Base-by-base conservation (phyloP, 495 filamentous ascomycete species). In the Neurospora hispaniola region DNA sequence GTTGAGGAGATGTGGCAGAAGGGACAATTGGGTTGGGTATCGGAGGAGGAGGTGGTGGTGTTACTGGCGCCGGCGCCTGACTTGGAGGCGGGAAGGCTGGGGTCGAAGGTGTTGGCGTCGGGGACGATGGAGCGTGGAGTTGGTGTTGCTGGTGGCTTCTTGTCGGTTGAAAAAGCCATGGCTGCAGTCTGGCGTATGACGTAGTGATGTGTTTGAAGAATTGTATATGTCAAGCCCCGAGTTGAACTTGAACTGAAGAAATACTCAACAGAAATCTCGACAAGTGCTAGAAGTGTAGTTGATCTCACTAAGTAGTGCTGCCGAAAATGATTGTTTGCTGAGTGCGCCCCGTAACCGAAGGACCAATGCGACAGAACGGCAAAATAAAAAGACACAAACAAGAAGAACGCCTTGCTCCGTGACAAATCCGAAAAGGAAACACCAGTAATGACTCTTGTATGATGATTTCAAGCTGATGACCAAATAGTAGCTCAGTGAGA, bases 1-100 rank as follows among this genome's bases (percentile, higher is more conserved):
- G 75, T 70, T 38, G 72, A 20, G 8, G 89, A 82, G 74, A 93
- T 93, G 54, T 76, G 79, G 83, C 91, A 93, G 82, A 93, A 93
- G 46, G 91, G 86, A 74, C 91, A 93, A 42, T 73, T 31, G 11
- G 72, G 69, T 18, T 7, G 38, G 71, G 43, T 59, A 71, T 74
- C 68, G 8, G 54, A 6, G 42, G 14, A 71, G 14, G 4, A 14
- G 12, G 42, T 20, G 69, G 12, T 2, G 46, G 10, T 59, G 72
- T 12, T 16, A 6, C 35, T 6, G 35, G 35, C 35, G 35, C 35
- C 35, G 35, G 35, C 35, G 35, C 35, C 35, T 75, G 31, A 18
- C 27, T 59, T 16, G 5, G 71, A 69, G 20, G 59, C 54, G 42
- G 38, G 48, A 23, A 27, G 71, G 43, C 71, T 38, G 16, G 73